phyloP scores from a whole-genome alignment of 2,329 filamentous ascomycete genomes.

The Ophiostoma novo-ulmi region DNA sequence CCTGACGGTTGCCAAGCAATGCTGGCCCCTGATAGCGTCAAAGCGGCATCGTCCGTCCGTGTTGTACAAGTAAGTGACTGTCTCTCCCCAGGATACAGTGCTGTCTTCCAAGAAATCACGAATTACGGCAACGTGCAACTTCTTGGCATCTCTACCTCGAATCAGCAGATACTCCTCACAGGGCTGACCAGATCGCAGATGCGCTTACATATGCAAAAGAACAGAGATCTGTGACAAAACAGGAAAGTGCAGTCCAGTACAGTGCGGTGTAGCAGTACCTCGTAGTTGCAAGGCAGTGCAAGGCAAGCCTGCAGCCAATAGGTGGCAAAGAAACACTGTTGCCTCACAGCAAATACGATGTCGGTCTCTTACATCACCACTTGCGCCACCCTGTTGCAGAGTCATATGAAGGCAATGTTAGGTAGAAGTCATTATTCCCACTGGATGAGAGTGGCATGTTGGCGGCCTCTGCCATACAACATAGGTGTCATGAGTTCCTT shows the following conservation, averaged over 20 bases:
- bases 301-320: background rate
- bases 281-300: background rate
- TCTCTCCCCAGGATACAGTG: background rate
- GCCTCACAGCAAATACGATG: background rate
- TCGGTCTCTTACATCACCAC: background rate
- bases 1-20: background rate
- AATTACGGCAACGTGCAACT: background rate
- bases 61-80: background rate
- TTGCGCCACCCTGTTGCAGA: background rate
- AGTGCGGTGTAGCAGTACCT: background rate
- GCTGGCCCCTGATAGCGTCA: constrained; percentile 3
- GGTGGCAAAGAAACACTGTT: background rate
- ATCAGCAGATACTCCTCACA: background rate
- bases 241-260: background rate
- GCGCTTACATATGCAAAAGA: background rate
- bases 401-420: background rate
- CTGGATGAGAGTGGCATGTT: background rate
- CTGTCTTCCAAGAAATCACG: background rate
- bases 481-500: background rate
- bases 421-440: background rate
- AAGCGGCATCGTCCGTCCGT: constrained; percentile 9
- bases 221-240: background rate
- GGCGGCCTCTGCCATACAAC: background rate
- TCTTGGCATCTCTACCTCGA: background rate
- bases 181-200: background rate